phyloP scores from a whole-genome alignment of 495 filamentous ascomycete species.

The Polyplosphaeria fusca region DNA sequence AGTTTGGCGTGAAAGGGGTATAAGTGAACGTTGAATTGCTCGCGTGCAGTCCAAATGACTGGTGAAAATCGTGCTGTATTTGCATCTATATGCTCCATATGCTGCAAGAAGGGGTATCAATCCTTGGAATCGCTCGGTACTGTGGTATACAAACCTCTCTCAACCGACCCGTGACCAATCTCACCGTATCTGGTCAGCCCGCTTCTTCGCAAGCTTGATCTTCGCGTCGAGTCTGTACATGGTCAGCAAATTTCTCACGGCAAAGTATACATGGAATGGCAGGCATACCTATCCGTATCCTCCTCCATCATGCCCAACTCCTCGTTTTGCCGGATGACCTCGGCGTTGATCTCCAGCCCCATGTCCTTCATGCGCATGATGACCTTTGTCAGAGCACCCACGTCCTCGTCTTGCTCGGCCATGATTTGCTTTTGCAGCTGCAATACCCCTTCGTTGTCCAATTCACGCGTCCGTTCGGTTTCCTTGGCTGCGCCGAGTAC shows the following conservation, averaged over 20 bases:
- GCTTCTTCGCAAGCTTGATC: conserved; percentile 76
- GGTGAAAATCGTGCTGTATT: no score
- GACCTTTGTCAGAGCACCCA: conserved; percentile 71
- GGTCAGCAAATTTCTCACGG: conserved; percentile 30
- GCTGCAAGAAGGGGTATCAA: no score
- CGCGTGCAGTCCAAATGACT: no score
- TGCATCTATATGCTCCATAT: no score
- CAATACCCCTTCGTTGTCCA: conserved; percentile 86
- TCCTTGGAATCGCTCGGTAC: no score
- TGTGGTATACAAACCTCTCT: no score
- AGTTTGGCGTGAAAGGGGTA: no score
- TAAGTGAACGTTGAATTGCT: no score
- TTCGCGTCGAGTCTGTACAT: conserved; percentile 62
- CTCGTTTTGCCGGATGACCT: conserved; percentile 79
- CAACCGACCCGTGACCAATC: no score
- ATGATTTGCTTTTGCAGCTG: conserved; percentile 82
- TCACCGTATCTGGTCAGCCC: conserved; percentile 69
- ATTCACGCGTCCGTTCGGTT: conserved; percentile 79
- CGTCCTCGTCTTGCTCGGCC: conserved; percentile 77
- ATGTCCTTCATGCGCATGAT: conserved; percentile 81
- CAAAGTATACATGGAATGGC: background rate
- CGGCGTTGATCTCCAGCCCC: conserved; percentile 77
- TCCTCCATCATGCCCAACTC: conserved; percentile 72
- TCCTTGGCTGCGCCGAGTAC: conserved; percentile 70
- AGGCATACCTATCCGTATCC: conserved; percentile 62